Evolutionary conservation across 345 rosid genomes (phyloP).

Genomic region (Rubroshorea leprosula): DNA sequence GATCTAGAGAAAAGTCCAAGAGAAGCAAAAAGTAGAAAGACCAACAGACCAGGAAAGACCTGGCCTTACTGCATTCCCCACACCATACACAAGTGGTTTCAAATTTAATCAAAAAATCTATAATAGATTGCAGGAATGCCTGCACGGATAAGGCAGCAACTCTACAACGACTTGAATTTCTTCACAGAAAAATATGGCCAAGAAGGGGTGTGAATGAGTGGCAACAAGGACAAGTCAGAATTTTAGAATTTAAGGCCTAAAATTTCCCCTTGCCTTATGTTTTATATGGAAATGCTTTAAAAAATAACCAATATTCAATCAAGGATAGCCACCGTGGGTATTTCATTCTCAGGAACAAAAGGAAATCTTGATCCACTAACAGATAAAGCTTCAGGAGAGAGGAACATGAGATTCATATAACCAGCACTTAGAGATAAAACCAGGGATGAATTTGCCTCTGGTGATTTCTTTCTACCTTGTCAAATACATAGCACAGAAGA

Average conservation of each 20-base stretch:
- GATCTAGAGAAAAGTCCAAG: too few relatives aligned
- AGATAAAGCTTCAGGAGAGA: not conserved
- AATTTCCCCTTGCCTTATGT: not conserved
- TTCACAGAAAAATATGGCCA: too few relatives aligned
- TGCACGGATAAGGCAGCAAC: too few relatives aligned
- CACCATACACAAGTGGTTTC: too few relatives aligned
- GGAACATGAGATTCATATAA: not conserved
- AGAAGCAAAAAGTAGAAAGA: too few relatives aligned
- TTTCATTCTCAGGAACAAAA: not conserved
- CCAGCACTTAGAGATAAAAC: not conserved
- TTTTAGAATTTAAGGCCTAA: not conserved
- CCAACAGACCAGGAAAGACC: too few relatives aligned
- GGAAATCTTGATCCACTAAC: not conserved
- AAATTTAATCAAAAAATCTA: too few relatives aligned
- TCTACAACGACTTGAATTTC: too few relatives aligned
- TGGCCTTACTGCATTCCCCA: too few relatives aligned
- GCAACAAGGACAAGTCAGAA: too few relatives aligned
- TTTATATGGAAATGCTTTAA: not conserved
- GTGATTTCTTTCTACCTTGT: not conserved
- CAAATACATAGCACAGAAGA: not conserved
- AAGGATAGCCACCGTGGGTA: slow-evolving; percentile 2
- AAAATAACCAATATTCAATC: not conserved
- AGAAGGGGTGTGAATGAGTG: too few relatives aligned
- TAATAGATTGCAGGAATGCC: too few relatives aligned
- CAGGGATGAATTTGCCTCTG: not conserved